Evolutionary conservation across 225 moss, liverwort and hornwort species (phyloP).

Genomic region (Straminergon stramineum): DNA sequence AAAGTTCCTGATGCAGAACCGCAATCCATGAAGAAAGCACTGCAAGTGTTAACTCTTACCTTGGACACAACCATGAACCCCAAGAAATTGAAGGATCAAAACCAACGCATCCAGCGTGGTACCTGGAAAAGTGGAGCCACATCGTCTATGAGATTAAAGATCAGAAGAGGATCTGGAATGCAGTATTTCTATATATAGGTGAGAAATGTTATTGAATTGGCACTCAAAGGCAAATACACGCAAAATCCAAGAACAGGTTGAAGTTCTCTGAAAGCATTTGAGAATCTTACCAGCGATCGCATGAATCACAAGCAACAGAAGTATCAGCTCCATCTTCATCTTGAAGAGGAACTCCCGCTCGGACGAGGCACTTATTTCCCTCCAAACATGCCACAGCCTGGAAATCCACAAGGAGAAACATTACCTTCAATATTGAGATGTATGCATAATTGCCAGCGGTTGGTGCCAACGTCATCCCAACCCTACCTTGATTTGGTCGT

Average conservation of each 20-base stretch:
- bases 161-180: neutral
- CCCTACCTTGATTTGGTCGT: neutral
- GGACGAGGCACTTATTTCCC: slow-evolving; percentile 67
- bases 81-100: slow-evolving; percentile 79
- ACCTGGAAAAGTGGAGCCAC: slow-evolving; percentile 45
- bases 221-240: neutral
- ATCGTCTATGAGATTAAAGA: neutral
- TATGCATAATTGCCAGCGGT: neutral
- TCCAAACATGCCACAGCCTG: slow-evolving; percentile 95
- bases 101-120: slow-evolving; percentile 90
- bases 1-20: neutral
- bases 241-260: neutral
- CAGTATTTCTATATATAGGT: neutral
- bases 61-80: slow-evolving; percentile 85
- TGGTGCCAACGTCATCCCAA: neutral
- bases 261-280: neutral
- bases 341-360: slow-evolving; percentile 62
- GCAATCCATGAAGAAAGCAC: neutral
- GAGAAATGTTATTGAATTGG: neutral
- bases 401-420: neutral
- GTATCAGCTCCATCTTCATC: slow-evolving; percentile 86
- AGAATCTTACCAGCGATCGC: slow-evolving; percentile 75
- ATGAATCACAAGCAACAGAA: slow-evolving; percentile 96
- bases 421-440: neutral
- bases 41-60: slow-evolving; percentile 22